Base-by-base conservation (phyloP, 768 basidiomycete genomes). In the Psilocybe cyanescens region DNA sequence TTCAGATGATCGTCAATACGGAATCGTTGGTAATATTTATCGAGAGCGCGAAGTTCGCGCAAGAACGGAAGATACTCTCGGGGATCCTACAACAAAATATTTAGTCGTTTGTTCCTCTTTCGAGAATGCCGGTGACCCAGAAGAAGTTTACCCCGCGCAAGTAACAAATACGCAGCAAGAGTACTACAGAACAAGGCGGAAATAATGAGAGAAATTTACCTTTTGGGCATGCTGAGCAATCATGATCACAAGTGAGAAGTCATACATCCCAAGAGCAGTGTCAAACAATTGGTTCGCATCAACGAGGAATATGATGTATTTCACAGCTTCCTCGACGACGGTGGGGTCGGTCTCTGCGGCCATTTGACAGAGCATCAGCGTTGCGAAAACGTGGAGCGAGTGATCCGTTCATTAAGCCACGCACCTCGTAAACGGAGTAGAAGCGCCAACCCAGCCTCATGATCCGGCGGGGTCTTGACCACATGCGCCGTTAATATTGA, bases 41-140 rank as follows among this genome's bases (percentile, higher is more conserved):
- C 91, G 67, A 94, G 75, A 0, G 89, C 83, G 17, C 93, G 86
- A 7, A 99, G 82, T 65, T 97, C 94, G 8, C 94, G 87, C 33
- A 99, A 82, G 86, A 99, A 99, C 0, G 97, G 97, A 0, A 99
- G 86, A 70, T 99, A 99, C 71, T 99, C 97, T 67, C 95, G 83
- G 5, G 97, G 97, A 74, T 99, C 97, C 97, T 99, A 66, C 29
- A 60, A n/a, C 30, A 58, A 60, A 59, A 58, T 29, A 64, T 58
- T 5, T 57, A 50, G 44, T 60, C 33, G 35, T 17, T n/a, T 14
- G 28, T 19, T 33, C 37, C 28, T 16, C n/a, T 9, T 19, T 24
- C 19, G n/a, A 48, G 19, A 19, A 19, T 19, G 3, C 28, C 8
- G 47, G 47, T 19, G 24, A 29, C 49, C 49, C 29, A 50, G 12